phyloP scores from a whole-genome alignment of 2,329 filamentous ascomycete genomes.

The Aspergillus tanneri region DNA sequence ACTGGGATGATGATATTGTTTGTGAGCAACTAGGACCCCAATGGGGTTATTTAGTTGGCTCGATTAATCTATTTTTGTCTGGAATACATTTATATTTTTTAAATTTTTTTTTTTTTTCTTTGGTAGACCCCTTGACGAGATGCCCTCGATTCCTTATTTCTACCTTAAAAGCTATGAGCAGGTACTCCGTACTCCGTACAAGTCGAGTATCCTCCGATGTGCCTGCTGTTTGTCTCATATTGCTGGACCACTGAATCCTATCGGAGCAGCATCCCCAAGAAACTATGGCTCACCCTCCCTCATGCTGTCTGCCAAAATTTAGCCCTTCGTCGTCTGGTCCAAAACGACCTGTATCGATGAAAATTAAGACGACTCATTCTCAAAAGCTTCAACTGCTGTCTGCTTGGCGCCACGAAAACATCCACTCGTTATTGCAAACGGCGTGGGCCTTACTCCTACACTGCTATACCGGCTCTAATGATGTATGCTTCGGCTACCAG shows the following conservation, averaged over 20 bases:
- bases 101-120: background rate
- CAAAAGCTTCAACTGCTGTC: constrained; percentile 33
- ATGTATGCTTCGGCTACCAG: constrained; percentile 50
- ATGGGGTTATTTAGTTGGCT: constrained; percentile 11
- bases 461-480: constrained; percentile 48
- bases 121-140: constrained; percentile 6
- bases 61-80: constrained; percentile 16
- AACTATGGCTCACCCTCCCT: constrained; percentile 29
- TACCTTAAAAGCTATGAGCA: constrained; percentile 16
- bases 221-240: background rate
- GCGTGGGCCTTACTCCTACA: constrained; percentile 49
- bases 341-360: constrained; percentile 39
- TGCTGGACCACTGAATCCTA: background rate
- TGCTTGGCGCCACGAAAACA: constrained; percentile 28
- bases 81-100: constrained; percentile 1
- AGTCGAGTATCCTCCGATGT: constrained; percentile 1
- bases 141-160: background rate
- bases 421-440: constrained; percentile 37
- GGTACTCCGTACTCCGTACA: too few species aligned
- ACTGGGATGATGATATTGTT: constrained; percentile 4
- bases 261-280: constrained; percentile 10
- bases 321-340: constrained; percentile 28
- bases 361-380: constrained; percentile 30
- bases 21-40: constrained; percentile 7
- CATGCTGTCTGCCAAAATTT: constrained; percentile 39